Conservation (phyloP, 257 asterid species). For the Anisodus tanguticus region DNA sequence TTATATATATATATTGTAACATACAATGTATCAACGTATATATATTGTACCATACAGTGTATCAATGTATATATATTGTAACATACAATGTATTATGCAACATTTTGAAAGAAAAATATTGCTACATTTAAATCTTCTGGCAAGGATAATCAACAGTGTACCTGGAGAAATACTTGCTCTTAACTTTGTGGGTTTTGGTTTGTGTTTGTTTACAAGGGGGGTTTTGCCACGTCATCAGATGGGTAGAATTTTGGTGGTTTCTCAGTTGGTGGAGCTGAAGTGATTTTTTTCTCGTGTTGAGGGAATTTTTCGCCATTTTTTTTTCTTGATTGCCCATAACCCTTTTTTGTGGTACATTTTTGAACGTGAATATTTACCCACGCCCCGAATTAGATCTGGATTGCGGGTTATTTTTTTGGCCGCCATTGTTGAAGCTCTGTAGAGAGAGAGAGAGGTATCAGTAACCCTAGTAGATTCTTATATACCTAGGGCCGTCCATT, state of each 20-base stretch:
- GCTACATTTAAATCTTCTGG: no score
- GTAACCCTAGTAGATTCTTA: background rate
- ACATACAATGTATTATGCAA: no score
- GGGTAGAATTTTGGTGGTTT: constrained; percentile 60
- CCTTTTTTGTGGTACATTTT: constrained; percentile 59
- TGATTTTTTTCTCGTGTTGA: constrained; percentile 41
- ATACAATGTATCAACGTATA: no score
- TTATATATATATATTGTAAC: no score
- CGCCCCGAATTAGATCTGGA: constrained; percentile 55
- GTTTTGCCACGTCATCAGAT: constrained; percentile 59
- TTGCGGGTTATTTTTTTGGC: constrained; percentile 50
- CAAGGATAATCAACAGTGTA: background rate
- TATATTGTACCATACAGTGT: no score
- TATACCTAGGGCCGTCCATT: background rate
- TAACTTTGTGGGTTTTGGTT: constrained; percentile 58
- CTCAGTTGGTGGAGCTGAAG: constrained; percentile 33
- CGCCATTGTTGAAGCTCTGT: constrained; percentile 43
- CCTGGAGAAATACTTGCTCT: constrained; percentile 62
- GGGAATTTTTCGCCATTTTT: constrained; percentile 55
- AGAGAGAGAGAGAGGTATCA: background rate
- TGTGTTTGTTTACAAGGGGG: constrained; percentile 53
- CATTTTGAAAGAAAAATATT: no score
- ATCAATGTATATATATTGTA: no score
- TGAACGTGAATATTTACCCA: constrained; percentile 46
- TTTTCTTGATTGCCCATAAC: constrained; percentile 59